Conservation (phyloP, 495 filamentous ascomycete species). For the Ramalina peruviana region DNA sequence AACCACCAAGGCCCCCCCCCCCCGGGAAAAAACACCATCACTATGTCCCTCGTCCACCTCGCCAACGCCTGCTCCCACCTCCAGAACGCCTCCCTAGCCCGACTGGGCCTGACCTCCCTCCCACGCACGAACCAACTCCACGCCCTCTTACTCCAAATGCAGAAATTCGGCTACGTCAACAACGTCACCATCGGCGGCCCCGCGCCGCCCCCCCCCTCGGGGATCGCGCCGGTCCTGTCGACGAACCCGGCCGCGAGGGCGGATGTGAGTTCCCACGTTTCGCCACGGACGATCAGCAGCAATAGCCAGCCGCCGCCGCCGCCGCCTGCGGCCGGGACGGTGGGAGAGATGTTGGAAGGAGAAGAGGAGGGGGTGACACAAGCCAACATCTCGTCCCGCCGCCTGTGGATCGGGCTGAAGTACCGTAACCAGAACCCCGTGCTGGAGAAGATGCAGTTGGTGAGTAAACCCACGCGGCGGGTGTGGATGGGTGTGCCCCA, state of each 20-base stretch:
- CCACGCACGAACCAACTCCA: slow-evolving; percentile 73
- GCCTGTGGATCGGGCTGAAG: slow-evolving; percentile 87
- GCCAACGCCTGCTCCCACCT: slow-evolving; percentile 79
- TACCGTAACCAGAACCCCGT: slow-evolving; percentile 86
- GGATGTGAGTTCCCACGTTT: slow-evolving; percentile 9
- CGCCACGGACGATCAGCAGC: slow-evolving; percentile 34
- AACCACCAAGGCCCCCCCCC: no score
- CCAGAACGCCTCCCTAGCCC: slow-evolving; percentile 80
- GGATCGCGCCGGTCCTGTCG: slow-evolving; percentile 25
- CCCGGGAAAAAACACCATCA: background rate
- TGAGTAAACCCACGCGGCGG: slow-evolving; percentile 64
- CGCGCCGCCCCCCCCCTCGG: slow-evolving; percentile 44
- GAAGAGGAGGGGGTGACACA: slow-evolving; percentile 48
- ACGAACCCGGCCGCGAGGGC: slow-evolving; percentile 12
- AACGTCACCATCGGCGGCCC: slow-evolving; percentile 67
- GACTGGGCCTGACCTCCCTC: slow-evolving; percentile 75
- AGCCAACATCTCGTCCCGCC: slow-evolving; percentile 59
- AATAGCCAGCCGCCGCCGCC: no score
- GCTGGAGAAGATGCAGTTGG: slow-evolving; percentile 49
- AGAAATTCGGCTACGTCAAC: slow-evolving; percentile 68
- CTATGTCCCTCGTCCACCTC: slow-evolving; percentile 78
- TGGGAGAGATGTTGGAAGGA: no score
- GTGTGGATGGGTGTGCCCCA: slow-evolving; percentile 48
- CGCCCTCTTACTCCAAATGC: slow-evolving; percentile 57
- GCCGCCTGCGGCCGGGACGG: no score